These are phyloP conservation scores for Trametes hirsuta DNA, from an alignment of 1,284 basidiomycete species.

Conservation along the genomic window DNA sequence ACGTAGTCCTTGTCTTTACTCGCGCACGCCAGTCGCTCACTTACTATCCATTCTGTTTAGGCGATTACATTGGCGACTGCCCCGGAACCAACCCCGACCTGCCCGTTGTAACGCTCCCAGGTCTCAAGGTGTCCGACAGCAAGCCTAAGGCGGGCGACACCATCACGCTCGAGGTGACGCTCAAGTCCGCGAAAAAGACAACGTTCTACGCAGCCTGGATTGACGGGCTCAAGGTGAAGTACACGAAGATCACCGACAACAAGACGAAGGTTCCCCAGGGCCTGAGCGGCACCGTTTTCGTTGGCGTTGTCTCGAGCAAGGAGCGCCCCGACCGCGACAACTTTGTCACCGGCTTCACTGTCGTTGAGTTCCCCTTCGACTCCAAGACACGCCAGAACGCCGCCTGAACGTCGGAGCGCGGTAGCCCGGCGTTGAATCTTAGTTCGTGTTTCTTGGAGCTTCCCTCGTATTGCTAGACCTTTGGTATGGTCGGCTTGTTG, in stretches of 20 bases:
- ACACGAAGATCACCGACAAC: slow-evolving; percentile 18
- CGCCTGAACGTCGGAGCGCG: background rate
- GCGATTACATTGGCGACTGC: slow-evolving; percentile 36
- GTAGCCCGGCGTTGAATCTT: background rate
- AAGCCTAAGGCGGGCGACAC: slow-evolving; percentile 31
- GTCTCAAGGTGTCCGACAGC: slow-evolving; percentile 32
- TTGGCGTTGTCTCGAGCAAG: slow-evolving; percentile 25
- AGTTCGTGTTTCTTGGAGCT: background rate
- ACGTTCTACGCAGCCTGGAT: slow-evolving; percentile 25
- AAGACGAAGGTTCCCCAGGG: slow-evolving; percentile 25
- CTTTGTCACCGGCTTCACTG: slow-evolving; percentile 23
- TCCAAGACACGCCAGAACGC: slow-evolving; percentile 4
- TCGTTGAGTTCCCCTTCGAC: slow-evolving; percentile 23
- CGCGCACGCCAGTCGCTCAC: background rate
- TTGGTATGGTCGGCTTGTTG: too few species aligned
- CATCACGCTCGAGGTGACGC: slow-evolving; percentile 31
- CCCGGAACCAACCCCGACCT: slow-evolving; percentile 44
- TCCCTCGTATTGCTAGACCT: background rate
- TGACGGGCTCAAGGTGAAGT: slow-evolving; percentile 20
- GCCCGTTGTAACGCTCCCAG: slow-evolving; percentile 43
- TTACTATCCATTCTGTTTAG: slow-evolving; percentile 5
- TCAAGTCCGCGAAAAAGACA: slow-evolving; percentile 4
- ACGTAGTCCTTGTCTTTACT: background rate
- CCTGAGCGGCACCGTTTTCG: slow-evolving; percentile 24
- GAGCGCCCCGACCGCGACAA: slow-evolving; percentile 10